Evolutionary conservation across 495 filamentous ascomycete genomes (phyloP).

Genomic region (Filosporella fistucella): DNA sequence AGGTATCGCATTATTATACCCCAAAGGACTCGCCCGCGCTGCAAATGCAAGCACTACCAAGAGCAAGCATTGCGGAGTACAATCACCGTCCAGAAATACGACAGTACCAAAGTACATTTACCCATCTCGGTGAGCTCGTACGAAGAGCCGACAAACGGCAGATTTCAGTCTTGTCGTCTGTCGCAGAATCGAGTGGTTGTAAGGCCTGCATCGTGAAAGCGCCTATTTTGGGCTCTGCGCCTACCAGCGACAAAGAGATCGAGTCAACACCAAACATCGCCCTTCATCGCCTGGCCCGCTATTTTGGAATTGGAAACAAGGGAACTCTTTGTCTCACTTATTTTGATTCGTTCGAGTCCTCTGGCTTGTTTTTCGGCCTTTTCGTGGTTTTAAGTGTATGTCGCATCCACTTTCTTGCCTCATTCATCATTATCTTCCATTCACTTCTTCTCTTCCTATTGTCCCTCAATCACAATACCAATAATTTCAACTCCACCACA

Average conservation of each 20-base stretch:
- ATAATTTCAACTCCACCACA: too few species aligned
- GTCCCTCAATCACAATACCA: constrained; percentile 18
- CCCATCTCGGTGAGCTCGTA: too few species aligned
- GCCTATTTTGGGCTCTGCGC: constrained; percentile 21
- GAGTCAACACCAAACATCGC: constrained; percentile 12
- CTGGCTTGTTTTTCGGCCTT: constrained; percentile 3
- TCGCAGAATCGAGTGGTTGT: constrained; percentile 19
- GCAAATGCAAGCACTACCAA: too few species aligned
- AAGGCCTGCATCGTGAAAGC: constrained; percentile 15
- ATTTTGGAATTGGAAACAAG: constrained; percentile 24
- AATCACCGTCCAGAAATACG: too few species aligned
- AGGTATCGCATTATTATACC: too few species aligned
- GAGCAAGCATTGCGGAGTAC: too few species aligned
- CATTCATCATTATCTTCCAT: constrained; percentile 7
- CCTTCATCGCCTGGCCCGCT: constrained; percentile 6
- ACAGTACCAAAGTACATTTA: too few species aligned
- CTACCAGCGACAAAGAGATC: constrained; percentile 21
- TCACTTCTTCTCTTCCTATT: constrained; percentile 22
- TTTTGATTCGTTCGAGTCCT: constrained; percentile 15
- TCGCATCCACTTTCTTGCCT: constrained; percentile 3
- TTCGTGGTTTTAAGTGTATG: constrained; percentile 20
- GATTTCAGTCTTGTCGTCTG: constrained; percentile 12
- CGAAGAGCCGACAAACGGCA: constrained; percentile 7
- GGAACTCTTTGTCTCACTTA: constrained; percentile 15
- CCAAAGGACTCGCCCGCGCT: too few species aligned